Conservation (phyloP, 108 stramenopile species). For the Skeletonema menzelii region DNA sequence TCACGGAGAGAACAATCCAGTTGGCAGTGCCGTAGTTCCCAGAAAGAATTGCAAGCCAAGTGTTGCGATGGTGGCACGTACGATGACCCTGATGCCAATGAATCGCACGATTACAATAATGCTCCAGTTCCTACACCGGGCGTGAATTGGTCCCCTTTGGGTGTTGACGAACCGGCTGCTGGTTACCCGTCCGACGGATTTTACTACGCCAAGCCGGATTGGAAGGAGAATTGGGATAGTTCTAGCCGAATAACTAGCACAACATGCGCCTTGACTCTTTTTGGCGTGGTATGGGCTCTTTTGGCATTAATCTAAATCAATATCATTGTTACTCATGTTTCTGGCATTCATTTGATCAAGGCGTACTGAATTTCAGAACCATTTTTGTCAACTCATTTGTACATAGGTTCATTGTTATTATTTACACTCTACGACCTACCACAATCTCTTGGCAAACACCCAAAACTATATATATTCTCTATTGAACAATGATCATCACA, state of each 20-base stretch:
- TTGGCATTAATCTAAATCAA: background rate
- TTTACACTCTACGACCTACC: too few species aligned
- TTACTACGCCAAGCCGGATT: background rate
- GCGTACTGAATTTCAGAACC: too few species aligned
- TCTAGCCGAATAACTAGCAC: background rate
- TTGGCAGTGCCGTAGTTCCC: slow-evolving; percentile 23
- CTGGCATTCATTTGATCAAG: too few species aligned
- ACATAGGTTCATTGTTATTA: too few species aligned
- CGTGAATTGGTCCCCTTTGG: background rate
- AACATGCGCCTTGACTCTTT: background rate
- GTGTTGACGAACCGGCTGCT: background rate
- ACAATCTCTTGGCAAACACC: too few species aligned
- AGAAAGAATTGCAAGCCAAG: slow-evolving; percentile 9
- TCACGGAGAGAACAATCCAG: slow-evolving; percentile 24
- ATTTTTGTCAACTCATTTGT: too few species aligned
- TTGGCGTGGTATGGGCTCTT: background rate
- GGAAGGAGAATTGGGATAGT: background rate
- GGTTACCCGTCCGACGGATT: background rate
- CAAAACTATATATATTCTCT: too few species aligned
- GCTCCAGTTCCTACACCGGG: background rate
- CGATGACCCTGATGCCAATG: too few species aligned
- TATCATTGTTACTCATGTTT: too few species aligned
- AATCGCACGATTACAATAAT: background rate
- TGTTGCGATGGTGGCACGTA: too few species aligned
- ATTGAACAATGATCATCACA: too few species aligned